Evolutionary conservation across 805 yeast genomes (phyloP).

Genomic region (Sungouiella blattae): DNA sequence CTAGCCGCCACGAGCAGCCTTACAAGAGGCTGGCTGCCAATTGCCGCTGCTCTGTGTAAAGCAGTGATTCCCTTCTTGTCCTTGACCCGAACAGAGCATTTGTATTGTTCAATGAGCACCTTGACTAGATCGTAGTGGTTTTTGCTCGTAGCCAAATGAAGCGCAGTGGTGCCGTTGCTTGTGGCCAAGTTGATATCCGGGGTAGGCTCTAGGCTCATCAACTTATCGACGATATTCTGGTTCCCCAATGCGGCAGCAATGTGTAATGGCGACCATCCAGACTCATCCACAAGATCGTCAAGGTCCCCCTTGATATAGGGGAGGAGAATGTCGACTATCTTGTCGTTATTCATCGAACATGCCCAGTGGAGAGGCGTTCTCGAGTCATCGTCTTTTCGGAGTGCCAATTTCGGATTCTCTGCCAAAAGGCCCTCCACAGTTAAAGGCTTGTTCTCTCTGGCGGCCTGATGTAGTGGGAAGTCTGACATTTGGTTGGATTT

Average conservation of each 20-base stretch:
- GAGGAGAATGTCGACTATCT: conserved; percentile 45
- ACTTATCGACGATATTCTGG: conserved; percentile 43
- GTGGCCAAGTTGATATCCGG: conserved; percentile 57
- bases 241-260: conserved; percentile 77
- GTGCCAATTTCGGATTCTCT: conserved; percentile 46
- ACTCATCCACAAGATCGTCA: conserved; percentile 64
- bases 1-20: conserved; percentile 48
- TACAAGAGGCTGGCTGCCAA: conserved; percentile 61
- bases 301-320: conserved; percentile 44
- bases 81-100: conserved; percentile 60
- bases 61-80: conserved; percentile 68
- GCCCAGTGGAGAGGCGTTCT: conserved; percentile 92
- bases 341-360: conserved; percentile 54
- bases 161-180: conserved; percentile 64
- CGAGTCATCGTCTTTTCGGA: conserved; percentile 62
- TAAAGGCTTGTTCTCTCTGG: conserved; percentile 54
- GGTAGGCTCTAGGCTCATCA: conserved; percentile 46
- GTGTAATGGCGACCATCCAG: conserved; percentile 90
- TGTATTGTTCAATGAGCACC: conserved; percentile 48
- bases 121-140: conserved; percentile 52
- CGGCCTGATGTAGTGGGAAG: conserved; percentile 50
- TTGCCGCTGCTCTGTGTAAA: conserved; percentile 78
- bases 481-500: too few relatives aligned
- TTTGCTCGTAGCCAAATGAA: conserved; percentile 77
- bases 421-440: conserved; percentile 50